These are phyloP conservation scores for Centrapalus pauciflorus DNA, from an alignment of 129 eudicot species.

Conservation along the genomic window DNA sequence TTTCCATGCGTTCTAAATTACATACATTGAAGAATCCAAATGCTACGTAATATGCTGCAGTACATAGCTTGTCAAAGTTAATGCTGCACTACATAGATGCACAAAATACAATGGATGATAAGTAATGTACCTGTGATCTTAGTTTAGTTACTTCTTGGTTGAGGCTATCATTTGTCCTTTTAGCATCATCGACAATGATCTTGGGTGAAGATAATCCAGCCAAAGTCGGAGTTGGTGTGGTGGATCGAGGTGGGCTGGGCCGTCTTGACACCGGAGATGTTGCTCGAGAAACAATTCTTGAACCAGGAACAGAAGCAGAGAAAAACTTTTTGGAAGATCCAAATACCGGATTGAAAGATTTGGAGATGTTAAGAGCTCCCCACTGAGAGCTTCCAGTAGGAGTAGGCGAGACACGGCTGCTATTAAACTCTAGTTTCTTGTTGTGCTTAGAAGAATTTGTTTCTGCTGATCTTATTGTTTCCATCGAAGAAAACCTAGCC, in stretches of 20 bases:
- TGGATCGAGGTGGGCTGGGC: constrained; percentile 40
- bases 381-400: constrained; percentile 41
- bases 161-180: constrained; percentile 43
- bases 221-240: constrained; percentile 37
- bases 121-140: constrained; percentile 62
- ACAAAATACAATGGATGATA: neutral
- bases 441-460: constrained; percentile 32
- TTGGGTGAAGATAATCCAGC: constrained; percentile 40
- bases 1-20: neutral
- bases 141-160: constrained; percentile 57
- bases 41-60: neutral
- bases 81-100: neutral
- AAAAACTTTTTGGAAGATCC: constrained; percentile 40
- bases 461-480: constrained; percentile 48
- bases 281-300: constrained; percentile 63
- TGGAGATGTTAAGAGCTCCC: constrained; percentile 38
- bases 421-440: constrained; percentile 36
- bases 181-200: constrained; percentile 38
- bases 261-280: constrained; percentile 61
- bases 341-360: constrained; percentile 36
- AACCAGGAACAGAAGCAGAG: constrained; percentile 59
- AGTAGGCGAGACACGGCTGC: constrained; percentile 41
- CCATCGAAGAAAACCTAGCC: constrained; percentile 55
- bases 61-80: too few relatives aligned
- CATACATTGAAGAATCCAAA: neutral